phyloP scores from a whole-genome alignment of 2,329 filamentous ascomycete species.

The Simplicillium sp. region DNA sequence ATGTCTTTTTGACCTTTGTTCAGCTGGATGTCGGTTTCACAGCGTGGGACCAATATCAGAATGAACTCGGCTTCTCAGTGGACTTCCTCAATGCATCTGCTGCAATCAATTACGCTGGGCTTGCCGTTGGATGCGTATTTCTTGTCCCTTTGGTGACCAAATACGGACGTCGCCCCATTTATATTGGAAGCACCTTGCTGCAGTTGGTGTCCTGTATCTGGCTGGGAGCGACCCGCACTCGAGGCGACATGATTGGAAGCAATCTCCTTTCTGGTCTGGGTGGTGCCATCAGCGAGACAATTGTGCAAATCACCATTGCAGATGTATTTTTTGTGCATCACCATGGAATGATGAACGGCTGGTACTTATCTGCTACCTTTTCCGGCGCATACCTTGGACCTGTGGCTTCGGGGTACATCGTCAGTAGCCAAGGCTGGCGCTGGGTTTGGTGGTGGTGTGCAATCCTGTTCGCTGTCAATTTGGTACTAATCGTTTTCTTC shows the following conservation, averaged over 20 bases:
- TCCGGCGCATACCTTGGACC: conserved; percentile 18
- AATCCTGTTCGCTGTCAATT: conserved; percentile 11
- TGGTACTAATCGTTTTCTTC: conserved; percentile 19
- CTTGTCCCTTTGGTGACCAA: conserved; percentile 14
- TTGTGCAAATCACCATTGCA: conserved; percentile 26
- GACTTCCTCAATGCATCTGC: conserved; percentile 5
- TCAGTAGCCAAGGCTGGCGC: conserved; percentile 15
- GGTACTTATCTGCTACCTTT: conserved; percentile 27
- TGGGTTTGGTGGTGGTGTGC: conserved; percentile 28
- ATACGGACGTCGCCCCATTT: conserved; percentile 13
- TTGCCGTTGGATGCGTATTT: conserved; percentile 12
- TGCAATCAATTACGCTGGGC: conserved; percentile 8
- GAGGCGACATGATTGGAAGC: conserved; percentile 30
- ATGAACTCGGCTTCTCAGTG: conserved; percentile 4
- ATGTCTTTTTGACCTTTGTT: conserved; percentile 22
- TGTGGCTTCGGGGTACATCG: conserved; percentile 17
- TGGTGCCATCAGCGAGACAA: conserved; percentile 27
- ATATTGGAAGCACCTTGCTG: conserved; percentile 23
- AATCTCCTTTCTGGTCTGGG: conserved; percentile 25
- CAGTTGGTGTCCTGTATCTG: conserved; percentile 26
- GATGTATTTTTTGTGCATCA: conserved; percentile 23
- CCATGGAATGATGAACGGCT: conserved; percentile 31
- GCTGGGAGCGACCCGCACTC: conserved; percentile 30
- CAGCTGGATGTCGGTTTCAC: conserved; percentile 6
- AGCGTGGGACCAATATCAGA: conserved; percentile 3